Percentiles rank a stretch among this genome's conserved stretches.
phyloP scores from a whole-genome alignment of 2,329 filamentous ascomycete species.

The Sphaerulina musiva region DNA sequence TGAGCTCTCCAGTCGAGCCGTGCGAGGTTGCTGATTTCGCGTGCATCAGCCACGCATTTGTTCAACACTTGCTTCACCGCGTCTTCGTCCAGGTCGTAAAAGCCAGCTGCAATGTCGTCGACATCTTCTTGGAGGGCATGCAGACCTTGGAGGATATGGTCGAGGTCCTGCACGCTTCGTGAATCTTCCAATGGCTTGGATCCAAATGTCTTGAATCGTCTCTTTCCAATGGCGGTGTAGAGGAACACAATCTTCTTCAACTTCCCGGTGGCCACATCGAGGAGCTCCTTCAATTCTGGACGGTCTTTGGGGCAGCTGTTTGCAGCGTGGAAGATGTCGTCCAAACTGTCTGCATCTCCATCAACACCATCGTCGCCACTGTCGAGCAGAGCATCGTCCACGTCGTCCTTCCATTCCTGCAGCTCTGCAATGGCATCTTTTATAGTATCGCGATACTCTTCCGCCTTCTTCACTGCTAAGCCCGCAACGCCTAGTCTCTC shows the following conservation, averaged over 20 bases:
- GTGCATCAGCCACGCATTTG: constrained; percentile 55
- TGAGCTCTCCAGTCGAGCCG: constrained; percentile 56
- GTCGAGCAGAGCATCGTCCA: constrained; percentile 33
- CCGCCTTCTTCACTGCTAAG: constrained; percentile 62
- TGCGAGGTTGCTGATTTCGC: constrained; percentile 51
- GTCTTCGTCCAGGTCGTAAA: constrained; percentile 61
- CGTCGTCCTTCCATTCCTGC: constrained; percentile 65
- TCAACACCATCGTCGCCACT: constrained; percentile 37
- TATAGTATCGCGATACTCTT: constrained; percentile 67
- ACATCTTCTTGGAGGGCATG: constrained; percentile 59
- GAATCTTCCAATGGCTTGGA: constrained; percentile 12
- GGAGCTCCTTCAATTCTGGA: constrained; percentile 58
- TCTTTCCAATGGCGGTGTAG: constrained; percentile 63
- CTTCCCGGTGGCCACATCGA: constrained; percentile 58
- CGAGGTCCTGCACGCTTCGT: constrained; percentile 36
- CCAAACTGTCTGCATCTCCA: constrained; percentile 49
- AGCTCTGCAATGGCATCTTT: constrained; percentile 80
- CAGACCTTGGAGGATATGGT: constrained; percentile 53
- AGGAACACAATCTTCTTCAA: constrained; percentile 62
- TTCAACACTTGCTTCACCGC: constrained; percentile 55
- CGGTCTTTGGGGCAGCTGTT: constrained; percentile 59
- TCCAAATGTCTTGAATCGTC: constrained; percentile 51
- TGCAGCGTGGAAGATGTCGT: constrained; percentile 60
- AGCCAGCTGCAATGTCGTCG: constrained; percentile 62
- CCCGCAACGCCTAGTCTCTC: constrained; percentile 62